These are phyloP conservation scores for Syzygium syzygioides DNA, from an alignment of 441 rosid species.

Conservation along the genomic window DNA sequence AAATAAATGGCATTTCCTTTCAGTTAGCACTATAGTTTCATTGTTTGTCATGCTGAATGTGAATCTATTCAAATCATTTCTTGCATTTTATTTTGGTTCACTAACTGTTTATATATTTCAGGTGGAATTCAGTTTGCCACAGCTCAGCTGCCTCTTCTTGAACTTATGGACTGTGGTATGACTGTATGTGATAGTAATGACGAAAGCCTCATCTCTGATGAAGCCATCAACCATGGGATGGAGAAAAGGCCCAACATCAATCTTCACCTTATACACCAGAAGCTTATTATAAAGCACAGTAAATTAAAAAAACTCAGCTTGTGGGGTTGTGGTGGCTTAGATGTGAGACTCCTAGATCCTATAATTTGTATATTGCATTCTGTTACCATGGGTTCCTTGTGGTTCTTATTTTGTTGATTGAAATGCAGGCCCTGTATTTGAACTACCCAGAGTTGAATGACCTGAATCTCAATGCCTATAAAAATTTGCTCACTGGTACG, in stretches of 20 bases:
- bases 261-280: constrained; percentile 59
- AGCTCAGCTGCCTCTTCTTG: constrained; percentile 87
- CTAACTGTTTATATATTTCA: constrained; percentile 16
- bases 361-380: too few species aligned
- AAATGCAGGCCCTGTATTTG: too few species aligned
- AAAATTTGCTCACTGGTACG: too few species aligned
- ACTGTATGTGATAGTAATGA: constrained; percentile 60
- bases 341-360: too few species aligned
- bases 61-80: background rate
- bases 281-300: constrained; percentile 76
- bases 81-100: background rate
- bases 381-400: too few species aligned
- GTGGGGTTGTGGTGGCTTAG: too few species aligned
- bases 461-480: too few species aligned
- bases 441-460: too few species aligned
- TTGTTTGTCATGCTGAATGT: background rate
- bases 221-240: constrained; percentile 28
- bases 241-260: constrained; percentile 40
- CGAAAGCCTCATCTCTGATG: constrained; percentile 28
- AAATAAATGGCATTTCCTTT: background rate
- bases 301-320: constrained; percentile 43
- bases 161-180: constrained; percentile 98
- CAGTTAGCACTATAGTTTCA: background rate
- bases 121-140: constrained; percentile 98
- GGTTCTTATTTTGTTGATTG: too few species aligned